These are phyloP conservation scores for Sclerotinia trifoliorum DNA, from an alignment of 2,329 filamentous ascomycete genomes.

Conservation along the genomic window DNA sequence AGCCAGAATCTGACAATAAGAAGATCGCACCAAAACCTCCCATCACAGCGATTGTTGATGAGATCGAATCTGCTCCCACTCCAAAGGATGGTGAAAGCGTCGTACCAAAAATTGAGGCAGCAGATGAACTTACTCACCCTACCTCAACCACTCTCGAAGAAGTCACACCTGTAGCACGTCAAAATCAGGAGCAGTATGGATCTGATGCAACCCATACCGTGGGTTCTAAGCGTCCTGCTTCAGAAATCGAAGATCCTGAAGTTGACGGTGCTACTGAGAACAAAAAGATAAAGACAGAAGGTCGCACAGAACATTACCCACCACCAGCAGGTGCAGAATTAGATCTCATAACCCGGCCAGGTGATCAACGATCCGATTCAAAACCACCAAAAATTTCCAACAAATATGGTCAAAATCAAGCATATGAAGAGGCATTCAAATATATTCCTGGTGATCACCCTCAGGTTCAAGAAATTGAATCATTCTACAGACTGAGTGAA, in stretches of 20 bases:
- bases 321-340: slow-evolving; percentile 39
- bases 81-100: slow-evolving; percentile 38
- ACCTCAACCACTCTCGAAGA: slow-evolving; percentile 34
- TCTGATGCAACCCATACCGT: slow-evolving; percentile 30
- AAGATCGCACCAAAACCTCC: slow-evolving; percentile 45
- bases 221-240: slow-evolving; percentile 41
- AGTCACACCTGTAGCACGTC: slow-evolving; percentile 34
- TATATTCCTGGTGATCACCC: slow-evolving; percentile 74
- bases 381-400: slow-evolving; percentile 21
- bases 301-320: slow-evolving; percentile 40
- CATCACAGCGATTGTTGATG: slow-evolving; percentile 44
- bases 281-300: slow-evolving; percentile 49
- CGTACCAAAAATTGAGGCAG: slow-evolving; percentile 38
- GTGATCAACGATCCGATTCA: slow-evolving; percentile 30
- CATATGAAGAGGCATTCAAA: slow-evolving; percentile 89
- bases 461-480: slow-evolving; percentile 73
- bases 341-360: slow-evolving; percentile 35
- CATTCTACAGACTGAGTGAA: slow-evolving; percentile 80
- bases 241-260: slow-evolving; percentile 37
- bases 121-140: slow-evolving; percentile 33
- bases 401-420: slow-evolving; percentile 42
- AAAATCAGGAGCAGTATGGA: slow-evolving; percentile 38
- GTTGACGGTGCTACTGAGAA: slow-evolving; percentile 31
- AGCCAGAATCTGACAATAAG: slow-evolving; percentile 62
- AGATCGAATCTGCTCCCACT: slow-evolving; percentile 40